Evolutionary conservation across 2,329 filamentous ascomycete genomes (phyloP).

Genomic region (Fusarium proliferatum): DNA sequence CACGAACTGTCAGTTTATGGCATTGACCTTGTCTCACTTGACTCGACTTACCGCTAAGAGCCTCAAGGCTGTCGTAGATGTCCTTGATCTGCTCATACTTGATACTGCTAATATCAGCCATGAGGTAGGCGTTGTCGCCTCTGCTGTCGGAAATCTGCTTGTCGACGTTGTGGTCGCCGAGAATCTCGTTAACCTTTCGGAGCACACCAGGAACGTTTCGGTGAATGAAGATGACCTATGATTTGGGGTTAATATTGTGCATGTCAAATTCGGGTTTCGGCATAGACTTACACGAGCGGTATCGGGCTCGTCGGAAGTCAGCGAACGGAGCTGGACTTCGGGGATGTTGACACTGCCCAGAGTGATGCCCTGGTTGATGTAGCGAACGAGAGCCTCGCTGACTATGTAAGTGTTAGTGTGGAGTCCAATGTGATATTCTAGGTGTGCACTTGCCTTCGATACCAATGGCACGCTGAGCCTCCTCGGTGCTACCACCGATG

Average conservation of each 20-base stretch:
- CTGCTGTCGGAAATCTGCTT: conserved; percentile 98
- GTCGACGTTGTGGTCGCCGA: conserved; percentile 96
- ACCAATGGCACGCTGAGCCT: conserved; percentile 95
- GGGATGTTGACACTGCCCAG: conserved; percentile 95
- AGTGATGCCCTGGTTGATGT: conserved; percentile 95
- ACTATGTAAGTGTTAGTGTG: conserved; percentile 61
- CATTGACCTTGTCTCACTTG: not conserved
- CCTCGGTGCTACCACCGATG: conserved; percentile 97
- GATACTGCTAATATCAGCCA: conserved; percentile 96
- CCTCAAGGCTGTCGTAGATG: conserved; percentile 84
- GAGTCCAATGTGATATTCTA: not conserved
- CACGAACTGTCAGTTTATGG: conserved; percentile 25
- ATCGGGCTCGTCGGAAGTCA: conserved; percentile 89
- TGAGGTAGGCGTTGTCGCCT: conserved; percentile 94
- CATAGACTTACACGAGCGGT: conserved; percentile 75
- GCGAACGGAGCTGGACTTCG: conserved; percentile 89
- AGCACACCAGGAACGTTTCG: conserved; percentile 96
- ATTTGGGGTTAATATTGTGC: conserved; percentile 24
- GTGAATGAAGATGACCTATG: conserved; percentile 90
- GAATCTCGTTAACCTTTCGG: conserved; percentile 92
- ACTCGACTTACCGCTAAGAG: conserved; percentile 74
- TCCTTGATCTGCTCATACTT: conserved; percentile 84
- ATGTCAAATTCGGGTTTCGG: not conserved
- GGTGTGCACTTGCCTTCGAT: conserved; percentile 70
- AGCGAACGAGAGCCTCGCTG: conserved; percentile 85